A percentile compares a stretch with the other conserved stretches of the same genome.
Conservation (phyloP, 306 rosid species). For the Boehmeria nivea region DNA sequence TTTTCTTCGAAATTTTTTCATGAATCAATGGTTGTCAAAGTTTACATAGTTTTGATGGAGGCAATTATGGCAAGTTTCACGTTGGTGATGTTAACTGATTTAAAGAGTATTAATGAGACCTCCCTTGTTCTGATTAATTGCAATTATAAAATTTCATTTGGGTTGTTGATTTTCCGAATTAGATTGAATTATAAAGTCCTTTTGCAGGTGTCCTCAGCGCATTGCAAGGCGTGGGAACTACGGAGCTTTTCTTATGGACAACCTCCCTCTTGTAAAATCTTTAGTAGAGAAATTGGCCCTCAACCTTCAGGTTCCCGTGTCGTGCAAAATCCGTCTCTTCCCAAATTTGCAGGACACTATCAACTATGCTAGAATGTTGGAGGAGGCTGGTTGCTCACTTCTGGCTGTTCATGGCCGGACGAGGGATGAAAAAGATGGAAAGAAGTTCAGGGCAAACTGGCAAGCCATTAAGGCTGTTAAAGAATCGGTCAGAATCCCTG, state of each 20-base stretch:
- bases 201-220: constrained; percentile 88
- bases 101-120: too few species aligned
- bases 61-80: too few species aligned
- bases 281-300: constrained; percentile 71
- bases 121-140: too few species aligned
- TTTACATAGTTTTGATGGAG: too few species aligned
- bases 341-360: constrained; percentile 77
- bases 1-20: neutral
- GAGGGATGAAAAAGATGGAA: constrained; percentile 87
- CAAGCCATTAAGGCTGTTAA: constrained; percentile 76
- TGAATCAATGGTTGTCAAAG: neutral
- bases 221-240: constrained; percentile 82
- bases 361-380: constrained; percentile 80
- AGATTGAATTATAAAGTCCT: neutral
- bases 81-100: too few species aligned
- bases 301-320: constrained; percentile 82
- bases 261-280: constrained; percentile 80
- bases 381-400: constrained; percentile 90
- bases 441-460: constrained; percentile 87
- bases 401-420: constrained; percentile 89
- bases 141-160: too few species aligned
- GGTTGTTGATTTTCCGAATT: too few species aligned
- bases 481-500: constrained; percentile 62
- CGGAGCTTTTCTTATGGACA: constrained; percentile 96
- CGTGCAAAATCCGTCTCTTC: constrained; percentile 88